phyloP scores from a whole-genome alignment of 179 eudicot genomes.

The Silene noctiflora region DNA sequence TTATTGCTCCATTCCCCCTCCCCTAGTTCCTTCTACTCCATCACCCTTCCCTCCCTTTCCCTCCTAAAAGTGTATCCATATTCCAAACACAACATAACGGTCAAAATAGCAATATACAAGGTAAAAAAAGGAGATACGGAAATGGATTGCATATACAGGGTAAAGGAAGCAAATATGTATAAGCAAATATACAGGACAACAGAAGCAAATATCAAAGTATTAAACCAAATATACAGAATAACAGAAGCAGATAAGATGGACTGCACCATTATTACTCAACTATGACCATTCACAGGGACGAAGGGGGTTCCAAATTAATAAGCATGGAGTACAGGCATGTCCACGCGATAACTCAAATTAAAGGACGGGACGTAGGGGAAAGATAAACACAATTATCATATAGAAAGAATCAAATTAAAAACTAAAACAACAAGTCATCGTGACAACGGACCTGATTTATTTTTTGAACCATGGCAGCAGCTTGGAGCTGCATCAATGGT shows the following conservation, averaged over 20 bases:
- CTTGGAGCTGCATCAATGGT: slow-evolving; percentile 59
- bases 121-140: neutral
- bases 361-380: neutral
- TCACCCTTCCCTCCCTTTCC: no score
- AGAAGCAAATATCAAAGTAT: no score
- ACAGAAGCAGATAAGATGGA: neutral
- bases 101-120: slow-evolving; percentile 5
- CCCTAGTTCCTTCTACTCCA: no score
- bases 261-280: neutral
- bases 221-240: slow-evolving; percentile 6
- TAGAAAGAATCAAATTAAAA: neutral
- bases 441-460: slow-evolving; percentile 45
- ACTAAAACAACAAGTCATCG: neutral
- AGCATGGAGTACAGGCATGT: neutral
- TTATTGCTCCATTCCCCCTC: no score
- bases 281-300: neutral
- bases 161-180: no score
- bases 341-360: neutral
- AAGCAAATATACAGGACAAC: neutral
- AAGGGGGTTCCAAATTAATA: neutral
- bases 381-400: neutral
- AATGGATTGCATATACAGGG: no score
- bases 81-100: neutral
- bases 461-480: slow-evolving; percentile 55
- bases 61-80: no score